Conservation (phyloP, 306 rosid species). For the Casuarina cunninghamiana region DNA sequence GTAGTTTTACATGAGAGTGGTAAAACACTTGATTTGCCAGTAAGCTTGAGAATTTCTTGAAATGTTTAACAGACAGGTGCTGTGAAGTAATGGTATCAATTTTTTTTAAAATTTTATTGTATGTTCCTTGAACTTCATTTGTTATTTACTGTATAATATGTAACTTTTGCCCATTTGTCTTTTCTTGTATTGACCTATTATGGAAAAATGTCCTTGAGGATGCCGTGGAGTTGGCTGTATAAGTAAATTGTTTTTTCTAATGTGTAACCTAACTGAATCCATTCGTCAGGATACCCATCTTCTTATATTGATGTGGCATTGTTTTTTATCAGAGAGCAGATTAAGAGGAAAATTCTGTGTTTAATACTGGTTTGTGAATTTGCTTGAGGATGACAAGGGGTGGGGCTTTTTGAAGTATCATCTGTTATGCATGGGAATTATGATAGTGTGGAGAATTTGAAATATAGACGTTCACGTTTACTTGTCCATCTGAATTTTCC, state of each 20-base stretch:
- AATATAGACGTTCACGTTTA: not conserved
- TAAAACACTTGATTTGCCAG: too few species aligned
- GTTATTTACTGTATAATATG: too few species aligned
- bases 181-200: not conserved
- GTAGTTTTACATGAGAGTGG: too few species aligned
- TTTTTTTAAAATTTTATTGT: too few species aligned
- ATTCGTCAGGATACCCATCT: not conserved
- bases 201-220: not conserved
- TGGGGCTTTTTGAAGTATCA: not conserved
- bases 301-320: not conserved
- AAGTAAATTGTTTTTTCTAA: too few species aligned
- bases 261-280: not conserved
- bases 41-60: too few species aligned
- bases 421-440: not conserved
- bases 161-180: not conserved
- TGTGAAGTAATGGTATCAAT: not conserved
- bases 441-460: not conserved
- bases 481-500: slow-evolving; percentile 2
- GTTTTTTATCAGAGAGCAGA: not conserved
- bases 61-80: too few species aligned
- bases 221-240: too few species aligned
- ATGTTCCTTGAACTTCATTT: too few species aligned
- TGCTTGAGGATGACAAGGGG: not conserved
- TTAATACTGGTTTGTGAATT: not conserved
- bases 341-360: not conserved